Base-by-base conservation (phyloP, 108 stramenopile species). In the Nitzschia sp. region DNA sequence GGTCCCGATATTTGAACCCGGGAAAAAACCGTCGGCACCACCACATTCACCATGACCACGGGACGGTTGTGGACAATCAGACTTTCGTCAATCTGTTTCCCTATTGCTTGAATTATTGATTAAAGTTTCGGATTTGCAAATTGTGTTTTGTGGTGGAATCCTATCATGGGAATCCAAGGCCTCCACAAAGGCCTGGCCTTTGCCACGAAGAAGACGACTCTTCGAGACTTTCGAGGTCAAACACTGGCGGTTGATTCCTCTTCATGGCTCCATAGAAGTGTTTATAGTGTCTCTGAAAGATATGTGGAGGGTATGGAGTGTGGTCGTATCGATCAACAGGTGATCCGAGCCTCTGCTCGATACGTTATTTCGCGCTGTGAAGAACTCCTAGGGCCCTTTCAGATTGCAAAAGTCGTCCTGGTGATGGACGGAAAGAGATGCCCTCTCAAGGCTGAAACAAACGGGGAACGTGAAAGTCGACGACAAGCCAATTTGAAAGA, bases 191-290 rank as follows among this genome's bases (percentile, higher is more conserved):
- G 77, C n/a, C 78, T 94, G 18, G 49, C 59, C 47, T 78, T 70
- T 55, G 66, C 47, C 63, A 76, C 72, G 28, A 36, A 42, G 23
- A 82, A 79, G 34, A 78, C 83, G 54, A 83, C 86, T 74, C 79
- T 95, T 28, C 76, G 78, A 38, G 78, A 85, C 38, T 92, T 87
- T 71, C 38, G 73, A 13, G 58, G 59, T 66, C 57, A 80, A 66
- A 82, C 80, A 3, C 47, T 95, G 21, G 89, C 91, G n/a, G 65
- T 94, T 45, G 91, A 96, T 54, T 83, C 92, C 0, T 86, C 89
- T 32, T 93, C 88, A 17, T 92, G 93, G 93, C 76, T 96, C 42
- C 85, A 90, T 84, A 90, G 85, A 54, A 82, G 85, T n/a, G 91
- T 80, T 8, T 93, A 95, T 75, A 77, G 86, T 61, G 82, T 90